phyloP scores from a whole-genome alignment of 805 yeast genomes.

The Nakazawaea wickerhamii region DNA sequence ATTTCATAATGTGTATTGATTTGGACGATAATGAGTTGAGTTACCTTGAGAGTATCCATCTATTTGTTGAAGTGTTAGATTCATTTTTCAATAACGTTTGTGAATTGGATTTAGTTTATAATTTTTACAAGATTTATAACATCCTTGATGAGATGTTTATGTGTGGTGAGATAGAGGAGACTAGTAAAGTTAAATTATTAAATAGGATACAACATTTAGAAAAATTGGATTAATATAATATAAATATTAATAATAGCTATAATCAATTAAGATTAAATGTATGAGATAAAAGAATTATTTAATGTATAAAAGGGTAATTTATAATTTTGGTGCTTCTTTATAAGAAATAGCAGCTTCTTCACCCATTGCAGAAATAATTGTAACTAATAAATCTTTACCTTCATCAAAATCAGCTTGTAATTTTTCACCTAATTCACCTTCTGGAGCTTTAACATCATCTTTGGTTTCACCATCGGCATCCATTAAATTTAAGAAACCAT shows the following conservation, averaged over 20 bases:
- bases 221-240: slow-evolving; percentile 38
- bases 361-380: slow-evolving; percentile 97
- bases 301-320: too few species aligned
- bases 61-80: slow-evolving; percentile 85
- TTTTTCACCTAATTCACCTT: slow-evolving; percentile 94
- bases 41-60: slow-evolving; percentile 77
- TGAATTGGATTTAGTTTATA: slow-evolving; percentile 89
- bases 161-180: slow-evolving; percentile 89
- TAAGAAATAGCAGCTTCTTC: slow-evolving; percentile 98
- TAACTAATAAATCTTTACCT: slow-evolving; percentile 95
- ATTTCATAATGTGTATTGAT: slow-evolving; percentile 80
- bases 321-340: slow-evolving; percentile 93
- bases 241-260: slow-evolving; percentile 9
- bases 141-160: slow-evolving; percentile 82
- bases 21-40: slow-evolving; percentile 75
- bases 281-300: too few species aligned
- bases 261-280: not conserved
- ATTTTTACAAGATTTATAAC: slow-evolving; percentile 77
- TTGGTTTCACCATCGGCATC: slow-evolving; percentile 96
- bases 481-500: slow-evolving; percentile 96
- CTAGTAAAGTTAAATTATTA: slow-evolving; percentile 63
- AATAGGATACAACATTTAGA: slow-evolving; percentile 63
- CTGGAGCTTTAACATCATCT: slow-evolving; percentile 98
- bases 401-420: slow-evolving; percentile 92
- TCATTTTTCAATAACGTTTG: slow-evolving; percentile 85